Conservation (phyloP, 1,284 basidiomycete genomes). For the Cerioporus squamosus region DNA sequence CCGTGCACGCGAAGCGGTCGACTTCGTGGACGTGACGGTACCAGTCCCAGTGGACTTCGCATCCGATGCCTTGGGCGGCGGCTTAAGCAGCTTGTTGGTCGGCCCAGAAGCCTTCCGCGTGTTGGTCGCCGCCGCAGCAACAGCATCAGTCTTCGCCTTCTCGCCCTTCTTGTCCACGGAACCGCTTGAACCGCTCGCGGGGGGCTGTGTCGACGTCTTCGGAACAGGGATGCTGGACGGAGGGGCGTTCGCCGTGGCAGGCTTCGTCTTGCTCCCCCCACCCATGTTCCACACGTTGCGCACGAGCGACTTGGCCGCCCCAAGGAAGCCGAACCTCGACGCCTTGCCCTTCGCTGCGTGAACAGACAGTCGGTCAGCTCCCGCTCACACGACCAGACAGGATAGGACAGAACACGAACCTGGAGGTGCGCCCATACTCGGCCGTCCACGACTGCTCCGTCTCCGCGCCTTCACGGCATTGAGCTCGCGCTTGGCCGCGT, state of each 20-base stretch:
- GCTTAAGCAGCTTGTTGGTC: constrained; percentile 23
- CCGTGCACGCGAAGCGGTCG: constrained; percentile 21
- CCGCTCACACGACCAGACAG: neutral
- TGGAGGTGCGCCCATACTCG: constrained; percentile 30
- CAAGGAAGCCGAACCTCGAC: constrained; percentile 42
- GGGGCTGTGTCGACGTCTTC: constrained; percentile 17
- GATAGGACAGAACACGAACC: constrained; percentile 27
- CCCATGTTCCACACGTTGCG: constrained; percentile 43
- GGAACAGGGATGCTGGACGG: constrained; percentile 30
- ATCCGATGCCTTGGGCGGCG: neutral
- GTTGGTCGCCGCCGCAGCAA: neutral
- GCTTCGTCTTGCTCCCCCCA: constrained; percentile 24
- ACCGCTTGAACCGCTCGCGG: neutral
- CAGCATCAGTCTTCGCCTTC: constrained; percentile 13
- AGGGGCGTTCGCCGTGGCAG: constrained; percentile 12
- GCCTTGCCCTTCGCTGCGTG: constrained; percentile 33
- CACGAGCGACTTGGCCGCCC: constrained; percentile 46
- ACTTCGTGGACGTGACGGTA: constrained; percentile 4
- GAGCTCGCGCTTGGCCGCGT: constrained; percentile 62
- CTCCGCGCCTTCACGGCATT: constrained; percentile 66
- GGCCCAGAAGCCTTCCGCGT: constrained; percentile 19
- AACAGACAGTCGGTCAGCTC: neutral
- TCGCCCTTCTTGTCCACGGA: constrained; percentile 9
- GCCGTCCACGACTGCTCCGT: constrained; percentile 60
- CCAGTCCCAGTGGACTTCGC: too few relatives aligned